Evolutionary conservation across 2,329 filamentous ascomycete genomes (phyloP).

Genomic region (Colletotrichum liriopes): DNA sequence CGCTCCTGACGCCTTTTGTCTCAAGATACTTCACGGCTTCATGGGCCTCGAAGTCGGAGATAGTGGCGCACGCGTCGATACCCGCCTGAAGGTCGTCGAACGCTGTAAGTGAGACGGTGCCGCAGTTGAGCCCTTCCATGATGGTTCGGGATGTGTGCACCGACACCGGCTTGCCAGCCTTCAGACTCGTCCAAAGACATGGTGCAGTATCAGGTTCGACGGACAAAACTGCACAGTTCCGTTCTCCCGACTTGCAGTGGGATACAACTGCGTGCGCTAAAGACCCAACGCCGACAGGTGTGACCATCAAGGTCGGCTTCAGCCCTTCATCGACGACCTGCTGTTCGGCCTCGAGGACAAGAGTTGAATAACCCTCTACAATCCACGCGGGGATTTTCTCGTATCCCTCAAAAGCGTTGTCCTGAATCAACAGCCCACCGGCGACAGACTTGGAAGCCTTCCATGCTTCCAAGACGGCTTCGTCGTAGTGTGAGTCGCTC

Average conservation of each 20-base stretch:
- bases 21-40: constrained; percentile 69
- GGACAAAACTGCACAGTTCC: constrained; percentile 64
- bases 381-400: constrained; percentile 80
- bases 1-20: constrained; percentile 62
- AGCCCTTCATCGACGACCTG: constrained; percentile 63
- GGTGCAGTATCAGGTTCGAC: constrained; percentile 80
- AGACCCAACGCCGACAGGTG: constrained; percentile 81
- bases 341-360: constrained; percentile 77
- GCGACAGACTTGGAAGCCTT: constrained; percentile 55
- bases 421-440: constrained; percentile 74
- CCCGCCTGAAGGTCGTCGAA: constrained; percentile 73
- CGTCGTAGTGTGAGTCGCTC: constrained; percentile 70
- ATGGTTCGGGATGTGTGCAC: constrained; percentile 75
- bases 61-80: constrained; percentile 72
- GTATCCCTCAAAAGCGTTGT: constrained; percentile 78
- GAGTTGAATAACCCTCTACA: constrained; percentile 83
- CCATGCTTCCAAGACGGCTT: constrained; percentile 67
- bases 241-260: constrained; percentile 70
- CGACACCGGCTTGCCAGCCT: constrained; percentile 61
- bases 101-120: constrained; percentile 75
- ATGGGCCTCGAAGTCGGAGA: constrained; percentile 77
- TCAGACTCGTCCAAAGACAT: constrained; percentile 70
- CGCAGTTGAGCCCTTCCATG: constrained; percentile 83
- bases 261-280: constrained; percentile 78
- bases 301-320: constrained; percentile 66